Evolutionary conservation across 352 stramenopile genomes (phyloP), one percentile per base, ranked within the genome.

Genomic region (Phytopythium kandeliae): DNA sequence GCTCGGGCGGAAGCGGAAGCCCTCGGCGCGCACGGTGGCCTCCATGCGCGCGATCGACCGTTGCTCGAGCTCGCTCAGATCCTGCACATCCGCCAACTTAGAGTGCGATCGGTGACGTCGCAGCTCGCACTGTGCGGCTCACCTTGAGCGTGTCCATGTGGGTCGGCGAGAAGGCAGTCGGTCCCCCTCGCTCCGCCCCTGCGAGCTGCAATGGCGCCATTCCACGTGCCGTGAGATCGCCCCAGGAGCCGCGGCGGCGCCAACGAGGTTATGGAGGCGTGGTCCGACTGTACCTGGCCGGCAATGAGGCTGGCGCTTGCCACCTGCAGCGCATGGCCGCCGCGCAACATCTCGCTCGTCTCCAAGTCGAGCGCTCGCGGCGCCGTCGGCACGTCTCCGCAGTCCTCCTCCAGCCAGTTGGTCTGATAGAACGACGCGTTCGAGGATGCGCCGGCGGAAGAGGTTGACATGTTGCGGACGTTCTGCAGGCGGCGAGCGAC

Each of bases 1-100:
- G 62, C 83, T 93, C 25, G 83, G 83, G 19, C 83, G 79, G 58
- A 90, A 92, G 9, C 83, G 67, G n/a, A 82, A 63, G 43, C 60
- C 65, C 10, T 75, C 44, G 0, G 61, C 56, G 13, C 58, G 50
- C 8, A 85, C 75, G 11, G 67, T 55, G 3, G 70, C 46, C 35
- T 83, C 62, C 25, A 89, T 62, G 17, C 80, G 77, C 33, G 74
- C 60, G 16, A 88, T 57, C 12, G 68, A 64, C 16, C 63, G 64
- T 11, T 85, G 53, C 53, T 88, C 75, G 10, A 66, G 42, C 36
- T 59, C 42, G 55, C 83, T 69, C 19, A 91, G 60, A 33, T 77
- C 63, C 73, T 86, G 26, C 5, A 51, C 6, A 8, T 57, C 24
- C 41, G 44, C 26, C 55, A 7, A 25, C 48, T n/a, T n/a, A n/a